Evolutionary conservation across 2,329 filamentous ascomycete species (phyloP).

Genomic region (Sporothrix mexicana): DNA sequence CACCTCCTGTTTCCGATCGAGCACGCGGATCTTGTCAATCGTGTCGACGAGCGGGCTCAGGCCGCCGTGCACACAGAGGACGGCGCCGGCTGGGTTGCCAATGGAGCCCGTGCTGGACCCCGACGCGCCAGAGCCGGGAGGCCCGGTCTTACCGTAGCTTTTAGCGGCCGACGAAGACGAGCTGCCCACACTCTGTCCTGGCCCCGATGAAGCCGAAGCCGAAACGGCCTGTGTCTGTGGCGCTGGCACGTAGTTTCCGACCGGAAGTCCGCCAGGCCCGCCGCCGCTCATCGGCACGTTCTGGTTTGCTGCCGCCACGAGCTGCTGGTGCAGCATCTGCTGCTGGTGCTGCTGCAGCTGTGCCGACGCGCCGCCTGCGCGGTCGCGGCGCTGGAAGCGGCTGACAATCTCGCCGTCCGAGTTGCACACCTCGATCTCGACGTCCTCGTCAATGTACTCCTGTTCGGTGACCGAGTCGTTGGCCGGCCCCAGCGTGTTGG

Average conservation of each 20-base stretch:
- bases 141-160: constrained; percentile 54
- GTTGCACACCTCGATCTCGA: constrained; percentile 93
- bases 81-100: constrained; percentile 76
- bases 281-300: constrained; percentile 24
- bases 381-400: constrained; percentile 57
- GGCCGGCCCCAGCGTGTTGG: constrained; percentile 61
- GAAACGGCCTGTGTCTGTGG: neutral
- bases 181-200: too few relatives aligned
- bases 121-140: constrained; percentile 80
- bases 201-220: too few relatives aligned
- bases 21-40: constrained; percentile 91
- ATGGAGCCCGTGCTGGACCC: constrained; percentile 68
- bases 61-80: constrained; percentile 94
- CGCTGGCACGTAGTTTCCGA: constrained; percentile 35
- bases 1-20: constrained; percentile 97
- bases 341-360: constrained; percentile 40
- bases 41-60: constrained; percentile 89
- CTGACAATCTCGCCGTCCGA: constrained; percentile 80
- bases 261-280: constrained; percentile 22
- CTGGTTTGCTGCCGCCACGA: constrained; percentile 24
- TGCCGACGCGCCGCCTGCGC: constrained; percentile 49
- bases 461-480: constrained; percentile 55
- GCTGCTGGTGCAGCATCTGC: constrained; percentile 38
- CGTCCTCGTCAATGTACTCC: constrained; percentile 68
- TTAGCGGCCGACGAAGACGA: neutral